A percentile compares a stretch with the other conserved stretches of the same genome.
Conservation (phyloP, 1,284 basidiomycete species). For the Ustilago nuda region DNA sequence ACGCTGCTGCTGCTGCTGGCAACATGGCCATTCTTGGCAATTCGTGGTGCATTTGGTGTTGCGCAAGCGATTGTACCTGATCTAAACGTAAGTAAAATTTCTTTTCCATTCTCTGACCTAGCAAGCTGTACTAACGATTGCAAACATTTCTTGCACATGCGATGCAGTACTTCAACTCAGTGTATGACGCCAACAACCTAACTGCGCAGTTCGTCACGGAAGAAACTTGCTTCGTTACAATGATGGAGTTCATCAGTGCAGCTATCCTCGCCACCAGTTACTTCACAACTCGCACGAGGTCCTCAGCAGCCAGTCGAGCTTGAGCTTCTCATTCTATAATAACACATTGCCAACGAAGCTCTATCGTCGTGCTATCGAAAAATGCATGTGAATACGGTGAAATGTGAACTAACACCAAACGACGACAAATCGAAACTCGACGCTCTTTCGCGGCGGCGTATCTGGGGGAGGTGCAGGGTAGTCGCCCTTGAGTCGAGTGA, state of each 20-base stretch:
- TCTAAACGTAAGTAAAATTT: slow-evolving; percentile 27
- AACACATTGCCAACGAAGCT: not conserved
- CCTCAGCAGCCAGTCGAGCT: not conserved
- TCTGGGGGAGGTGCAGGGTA: slow-evolving; percentile 15
- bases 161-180: slow-evolving; percentile 34
- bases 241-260: slow-evolving; percentile 47
- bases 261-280: slow-evolving; percentile 35
- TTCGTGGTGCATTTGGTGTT: slow-evolving; percentile 51
- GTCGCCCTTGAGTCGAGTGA: slow-evolving; percentile 20
- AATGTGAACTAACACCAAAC: slow-evolving; percentile 22
- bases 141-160: not conserved
- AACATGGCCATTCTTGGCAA: slow-evolving; percentile 46
- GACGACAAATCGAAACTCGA: slow-evolving; percentile 41
- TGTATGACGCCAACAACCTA: slow-evolving; percentile 26
- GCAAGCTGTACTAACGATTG: not conserved
- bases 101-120: not conserved
- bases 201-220: slow-evolving; percentile 25
- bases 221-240: slow-evolving; percentile 40
- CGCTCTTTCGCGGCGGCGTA: slow-evolving; percentile 33
- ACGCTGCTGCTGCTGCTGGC: slow-evolving; percentile 34
- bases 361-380: not conserved
- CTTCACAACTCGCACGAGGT: slow-evolving; percentile 11
- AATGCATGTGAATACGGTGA: not conserved
- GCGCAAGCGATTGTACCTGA: slow-evolving; percentile 21
- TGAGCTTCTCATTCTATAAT: not conserved